Base-by-base conservation (phyloP, 2,329 filamentous ascomycete species). In the Fusarium multiceps region DNA sequence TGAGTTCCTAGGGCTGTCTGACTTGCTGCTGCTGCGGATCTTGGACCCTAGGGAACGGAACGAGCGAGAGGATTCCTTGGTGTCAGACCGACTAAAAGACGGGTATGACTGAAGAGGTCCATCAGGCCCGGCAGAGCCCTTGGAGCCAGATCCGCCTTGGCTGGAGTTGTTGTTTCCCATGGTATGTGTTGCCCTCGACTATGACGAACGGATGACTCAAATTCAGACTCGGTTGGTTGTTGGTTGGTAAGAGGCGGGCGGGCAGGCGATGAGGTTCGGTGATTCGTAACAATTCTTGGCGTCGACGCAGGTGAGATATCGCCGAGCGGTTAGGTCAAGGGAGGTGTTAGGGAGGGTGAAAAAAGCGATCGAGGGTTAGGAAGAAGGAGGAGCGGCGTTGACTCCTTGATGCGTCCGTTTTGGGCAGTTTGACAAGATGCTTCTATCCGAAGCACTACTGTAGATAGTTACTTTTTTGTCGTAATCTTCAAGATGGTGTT, bases 51-150 rank as follows among this genome's bases (percentile, higher is more conserved):
- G 87, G 41, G 90, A 91, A 72, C 93, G 89, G 80, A 98, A 90
- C 7, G 94, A 98, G 71, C 94, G 92, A 32, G 92, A 89, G 9
- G 94, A 98, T 72, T 97, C 94, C 79, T 94, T 95, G 28, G 95
- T 98, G 78, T 98, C 95, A 59, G 94, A 93, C 78, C 92, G 92
- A 82, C 91, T 92, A 79, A 98, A 95, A 28, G 95, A 97, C 28
- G 94, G 95, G 80, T 96, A 97, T 30, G 93, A 92, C 80, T 93
- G 91, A 63, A 98, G 84, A 46, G 72, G 58, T 25, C 73, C 76
- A 66, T 87, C 85, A 63, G 79, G 77, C 63, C 82, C 82, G 63
- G 81, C 78, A 43, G 79, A 83, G 72, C 82, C 82, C 80, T 88
- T 92, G 75, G 83, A 80, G 64, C 80, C 80, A 32, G 71, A 69